A percentile compares a stretch with the other conserved stretches of the same genome.
Evolutionary conservation across 768 basidiomycete species (phyloP).

Genomic region (Boletus rubroflammeus): DNA sequence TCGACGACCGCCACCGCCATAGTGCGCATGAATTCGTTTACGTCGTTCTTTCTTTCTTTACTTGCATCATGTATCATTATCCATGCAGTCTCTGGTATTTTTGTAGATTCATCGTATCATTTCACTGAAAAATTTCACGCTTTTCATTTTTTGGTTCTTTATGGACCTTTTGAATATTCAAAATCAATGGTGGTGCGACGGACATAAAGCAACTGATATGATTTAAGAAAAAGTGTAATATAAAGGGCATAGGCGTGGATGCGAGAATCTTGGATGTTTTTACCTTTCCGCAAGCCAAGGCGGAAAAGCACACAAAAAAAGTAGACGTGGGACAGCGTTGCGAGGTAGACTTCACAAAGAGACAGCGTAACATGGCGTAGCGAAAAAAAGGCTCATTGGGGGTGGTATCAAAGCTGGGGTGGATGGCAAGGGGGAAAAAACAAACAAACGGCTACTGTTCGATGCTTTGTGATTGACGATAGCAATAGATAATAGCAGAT

Average conservation of each 20-base stretch:
- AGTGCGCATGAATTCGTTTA: not conserved
- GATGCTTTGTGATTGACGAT: constrained; percentile 23
- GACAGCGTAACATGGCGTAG: constrained; percentile 15
- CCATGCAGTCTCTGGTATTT: not conserved
- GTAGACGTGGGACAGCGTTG: constrained; percentile 12
- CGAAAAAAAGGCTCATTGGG: constrained; percentile 11
- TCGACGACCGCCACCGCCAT: constrained; percentile 30
- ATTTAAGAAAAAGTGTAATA: constrained; percentile 5
- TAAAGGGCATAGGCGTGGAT: constrained; percentile 3
- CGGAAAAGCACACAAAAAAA: not conserved
- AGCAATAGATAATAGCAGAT: constrained; percentile 35
- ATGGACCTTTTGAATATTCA: not conserved
- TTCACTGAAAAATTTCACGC: not conserved
- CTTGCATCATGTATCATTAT: constrained; percentile 22
- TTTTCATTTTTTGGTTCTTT: not conserved
- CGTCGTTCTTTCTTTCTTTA: not conserved
- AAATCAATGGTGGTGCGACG: not conserved
- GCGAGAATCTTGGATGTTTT: no score
- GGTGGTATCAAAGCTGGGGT: constrained; percentile 8
- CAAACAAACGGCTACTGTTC: constrained; percentile 2
- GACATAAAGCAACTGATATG: constrained; percentile 18
- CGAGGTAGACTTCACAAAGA: constrained; percentile 13
- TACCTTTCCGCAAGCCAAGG: constrained; percentile 2
- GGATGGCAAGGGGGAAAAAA: not conserved
- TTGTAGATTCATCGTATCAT: not conserved